phyloP scores from a whole-genome alignment of 345 rosid genomes.

The Streptanthus diversifolius region DNA sequence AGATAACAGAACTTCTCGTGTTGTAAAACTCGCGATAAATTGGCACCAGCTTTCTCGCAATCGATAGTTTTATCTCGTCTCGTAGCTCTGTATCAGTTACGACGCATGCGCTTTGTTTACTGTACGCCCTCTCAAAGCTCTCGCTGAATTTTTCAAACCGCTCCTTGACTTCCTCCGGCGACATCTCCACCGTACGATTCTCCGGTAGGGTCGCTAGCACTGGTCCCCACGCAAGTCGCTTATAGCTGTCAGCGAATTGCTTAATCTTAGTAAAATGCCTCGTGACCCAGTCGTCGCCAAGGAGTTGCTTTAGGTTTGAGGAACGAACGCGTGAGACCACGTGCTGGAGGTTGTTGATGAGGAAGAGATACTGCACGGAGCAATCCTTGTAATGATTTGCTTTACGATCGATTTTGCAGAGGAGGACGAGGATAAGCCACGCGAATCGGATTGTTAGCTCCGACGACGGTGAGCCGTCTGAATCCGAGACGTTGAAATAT shows the following conservation, averaged over 20 bases:
- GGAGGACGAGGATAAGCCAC: conserved; percentile 57
- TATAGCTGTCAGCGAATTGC: conserved; percentile 53
- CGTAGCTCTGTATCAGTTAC: conserved; percentile 53
- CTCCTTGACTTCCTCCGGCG: conserved; percentile 45
- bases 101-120: conserved; percentile 46
- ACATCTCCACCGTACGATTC: conserved; percentile 29
- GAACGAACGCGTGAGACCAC: conserved; percentile 46
- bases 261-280: conserved; percentile 48
- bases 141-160: conserved; percentile 47
- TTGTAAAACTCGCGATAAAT: conserved; percentile 56
- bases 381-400: conserved; percentile 54
- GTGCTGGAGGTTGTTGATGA: conserved; percentile 69
- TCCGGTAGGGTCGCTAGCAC: conserved; percentile 46
- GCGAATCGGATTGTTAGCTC: conserved; percentile 45
- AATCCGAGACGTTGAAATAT: conserved; percentile 33
- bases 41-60: conserved; percentile 43
- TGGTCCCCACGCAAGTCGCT: conserved; percentile 55
- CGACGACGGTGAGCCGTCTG: conserved; percentile 38
- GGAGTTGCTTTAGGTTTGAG: conserved; percentile 50
- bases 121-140: conserved; percentile 51
- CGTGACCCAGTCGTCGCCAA: conserved; percentile 64
- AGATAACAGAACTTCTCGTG: conserved; percentile 19
- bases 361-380: conserved; percentile 57
- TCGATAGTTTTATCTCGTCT: conserved; percentile 52
- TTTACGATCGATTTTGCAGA: conserved; percentile 65